Base-by-base conservation (phyloP, 306 rosid genomes). In the Prinsepia uniflora region DNA sequence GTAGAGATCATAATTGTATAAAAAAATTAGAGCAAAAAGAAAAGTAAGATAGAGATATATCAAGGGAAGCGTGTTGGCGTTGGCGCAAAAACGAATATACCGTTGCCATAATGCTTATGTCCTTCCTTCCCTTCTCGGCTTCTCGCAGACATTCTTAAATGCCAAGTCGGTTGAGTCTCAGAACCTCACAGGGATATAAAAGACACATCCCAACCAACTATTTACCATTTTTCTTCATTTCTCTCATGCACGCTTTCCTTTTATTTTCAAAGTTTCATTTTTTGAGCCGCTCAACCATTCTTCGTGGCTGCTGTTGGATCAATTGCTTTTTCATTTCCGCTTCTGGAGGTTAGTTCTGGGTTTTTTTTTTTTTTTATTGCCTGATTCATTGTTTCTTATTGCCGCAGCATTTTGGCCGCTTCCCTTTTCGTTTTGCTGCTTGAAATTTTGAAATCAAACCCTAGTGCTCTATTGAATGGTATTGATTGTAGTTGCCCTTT, bases 61-160 rank as follows among this genome's bases (percentile, higher is more conserved):
- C 2, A 30, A 30, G 36, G 3, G 36, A 30, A 30, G 36, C 4
- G 36, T 24, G 36, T 2, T 30, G 36, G 36, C 36, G 36, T 13
- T 4, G 55, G 55, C 52, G 47, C 43, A 74, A 50, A 67, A 18
- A 59, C 12, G 70, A 76, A 76, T 61, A 69, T 76, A 75, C 70
- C 64, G 60, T 61, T 75, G 68, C 40, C 7, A 34, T 30, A 59
- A 59, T 59, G 64, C 63, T 19, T 56, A 9, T 18, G 58, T 8
- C 58, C 30, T 53, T 53, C 58, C 36, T 30, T 48, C 53, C 15
- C 30, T 22, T 84, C 62, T 81, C 65, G 8, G 6, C 30, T 22
- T 84, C 62, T 81, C 65, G 8, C 83, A 75, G 75, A 80, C 86
- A 77, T 84, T 86, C 89, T 9, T 73, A 39, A 61, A 84, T 82